Percentiles rank a stretch among this genome's conserved stretches.
These are phyloP conservation scores for Coemansia sp. DNA, from an alignment of 371 early-diverging fungal genomes.

Conservation along the genomic window DNA sequence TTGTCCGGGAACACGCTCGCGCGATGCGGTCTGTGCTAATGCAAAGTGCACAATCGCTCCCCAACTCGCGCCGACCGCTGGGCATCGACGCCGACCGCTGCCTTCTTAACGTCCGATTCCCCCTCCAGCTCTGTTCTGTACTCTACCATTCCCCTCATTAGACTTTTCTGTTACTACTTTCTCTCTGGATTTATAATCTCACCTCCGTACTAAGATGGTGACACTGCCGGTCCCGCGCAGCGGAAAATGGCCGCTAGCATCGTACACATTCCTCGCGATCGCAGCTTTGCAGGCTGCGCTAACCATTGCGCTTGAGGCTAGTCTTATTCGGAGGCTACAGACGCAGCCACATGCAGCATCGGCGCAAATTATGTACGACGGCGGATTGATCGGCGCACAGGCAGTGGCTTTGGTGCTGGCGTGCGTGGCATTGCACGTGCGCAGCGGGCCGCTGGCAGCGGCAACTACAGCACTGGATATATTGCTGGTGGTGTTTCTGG, in stretches of 20 bases:
- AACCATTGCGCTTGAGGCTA: constrained; percentile 24
- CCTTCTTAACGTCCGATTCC: no score
- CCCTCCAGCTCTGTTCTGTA: background rate
- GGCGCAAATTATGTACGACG: constrained; percentile 26
- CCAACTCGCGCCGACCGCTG: no score
- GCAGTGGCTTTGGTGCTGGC: constrained; percentile 16
- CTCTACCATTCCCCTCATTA: background rate
- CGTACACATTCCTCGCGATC: constrained; percentile 19
- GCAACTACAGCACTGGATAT: constrained; percentile 31
- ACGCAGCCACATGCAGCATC: background rate
- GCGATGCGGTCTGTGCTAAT: background rate
- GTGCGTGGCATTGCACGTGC: constrained; percentile 12
- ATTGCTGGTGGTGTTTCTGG: constrained; percentile 17
- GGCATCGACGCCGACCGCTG: no score
- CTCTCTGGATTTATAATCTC: background rate
- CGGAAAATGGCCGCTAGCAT: constrained; percentile 18
- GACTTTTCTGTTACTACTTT: background rate
- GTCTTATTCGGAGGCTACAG: constrained; percentile 15
- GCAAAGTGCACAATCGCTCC: no score
- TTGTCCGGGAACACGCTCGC: constrained; percentile 2
- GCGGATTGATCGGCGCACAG: constrained; percentile 30
- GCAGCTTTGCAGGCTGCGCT: constrained; percentile 13
- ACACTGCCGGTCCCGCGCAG: constrained; percentile 18
- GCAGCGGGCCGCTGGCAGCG: constrained; percentile 30
- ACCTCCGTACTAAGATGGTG: constrained; percentile 1